Base-by-base conservation (phyloP, 2,329 filamentous ascomycete species). In the Mycosphaerella sp. region DNA sequence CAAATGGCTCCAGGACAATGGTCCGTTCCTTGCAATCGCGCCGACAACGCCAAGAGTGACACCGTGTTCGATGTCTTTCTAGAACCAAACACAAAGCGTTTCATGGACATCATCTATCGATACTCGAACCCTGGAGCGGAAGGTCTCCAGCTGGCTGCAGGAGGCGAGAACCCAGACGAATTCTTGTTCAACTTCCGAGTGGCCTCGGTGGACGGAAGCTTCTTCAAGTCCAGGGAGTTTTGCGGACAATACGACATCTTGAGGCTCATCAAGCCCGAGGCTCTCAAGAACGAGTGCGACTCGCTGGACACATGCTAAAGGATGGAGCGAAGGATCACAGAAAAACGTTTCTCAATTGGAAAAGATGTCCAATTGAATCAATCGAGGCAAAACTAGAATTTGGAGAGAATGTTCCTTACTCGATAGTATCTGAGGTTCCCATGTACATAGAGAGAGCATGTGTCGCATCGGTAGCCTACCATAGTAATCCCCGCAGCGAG, bases 171-270 rank as follows among this genome's bases (percentile, higher is more conserved):
- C 38, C 48, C 56, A 6, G 52, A 57, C 26, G 38, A 59, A 32
- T 55, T 59, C 47, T 51, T 45, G 26, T 59, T 59, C 55, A 59
- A 57, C 42, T 59, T 59, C 41, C 45, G 57, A 2, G 57, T 59
- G 12, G 57, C 45, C 8, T 55, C 51, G 34, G 44, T 57, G 6
- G 57, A 59, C 47, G 57, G 57, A 9, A 53, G 21, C 11, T 55
- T 57, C 49, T 59, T 57, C 53, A 59, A 59, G 53, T 40, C 31
- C n/a, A 46, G 57, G n/a, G 55, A 59, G 44, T 59, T 59, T 21
- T 52, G 49, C 48, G 55, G 42, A 12, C 57, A 59, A 41, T 54
- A 59, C 36, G 57, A 59, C 40, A 42, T 59, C 11, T 44, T 59
- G 38, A 40, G 38, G 23, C 17, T 59, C 34, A 42, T 59, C 44